Evolutionary conservation across 768 basidiomycete genomes (phyloP).

Genomic region (Trametopsis cervina): DNA sequence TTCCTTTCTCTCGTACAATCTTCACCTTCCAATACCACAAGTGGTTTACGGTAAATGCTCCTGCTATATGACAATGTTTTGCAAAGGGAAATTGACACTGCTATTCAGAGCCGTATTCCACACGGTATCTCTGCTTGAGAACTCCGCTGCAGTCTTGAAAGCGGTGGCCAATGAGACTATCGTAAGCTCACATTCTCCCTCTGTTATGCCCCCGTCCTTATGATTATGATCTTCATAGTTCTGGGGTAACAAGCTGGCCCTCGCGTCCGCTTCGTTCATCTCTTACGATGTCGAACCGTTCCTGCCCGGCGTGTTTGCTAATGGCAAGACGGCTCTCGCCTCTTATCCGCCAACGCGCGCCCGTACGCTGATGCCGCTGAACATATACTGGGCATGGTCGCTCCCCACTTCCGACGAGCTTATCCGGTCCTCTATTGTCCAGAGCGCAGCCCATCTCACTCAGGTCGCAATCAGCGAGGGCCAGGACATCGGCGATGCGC

Average conservation of each 20-base stretch:
- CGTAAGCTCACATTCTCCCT: slow-evolving; percentile 22
- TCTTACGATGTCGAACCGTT: slow-evolving; percentile 48
- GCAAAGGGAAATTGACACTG: not conserved
- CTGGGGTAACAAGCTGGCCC: slow-evolving; percentile 34
- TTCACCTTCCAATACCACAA: slow-evolving; percentile 30
- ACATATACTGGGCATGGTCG: slow-evolving; percentile 39
- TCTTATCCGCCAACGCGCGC: slow-evolving; percentile 43
- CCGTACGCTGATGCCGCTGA: slow-evolving; percentile 35
- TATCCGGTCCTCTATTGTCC: slow-evolving; percentile 33
- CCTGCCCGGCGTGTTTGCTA: slow-evolving; percentile 33
- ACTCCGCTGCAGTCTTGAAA: slow-evolving; percentile 30
- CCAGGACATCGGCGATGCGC: slow-evolving; percentile 30
- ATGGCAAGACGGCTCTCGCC: slow-evolving; percentile 27
- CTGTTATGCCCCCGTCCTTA: not conserved
- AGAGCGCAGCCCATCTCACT: slow-evolving; percentile 34
- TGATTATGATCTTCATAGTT: slow-evolving; percentile 26
- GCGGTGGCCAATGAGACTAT: slow-evolving; percentile 38
- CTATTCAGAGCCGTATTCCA: slow-evolving; percentile 26
- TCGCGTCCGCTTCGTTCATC: slow-evolving; percentile 32
- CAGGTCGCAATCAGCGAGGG: slow-evolving; percentile 33
- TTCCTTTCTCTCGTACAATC: slow-evolving; percentile 35
- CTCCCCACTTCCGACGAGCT: slow-evolving; percentile 30
- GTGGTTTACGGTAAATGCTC: slow-evolving; percentile 22
- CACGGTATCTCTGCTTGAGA: slow-evolving; percentile 34
- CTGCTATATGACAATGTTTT: not conserved